Evolutionary conservation across 1,139 yeast species (phyloP), one percentile per base, ranked within the genome.

Genomic region (Geotrichum phurueaensis): DNA sequence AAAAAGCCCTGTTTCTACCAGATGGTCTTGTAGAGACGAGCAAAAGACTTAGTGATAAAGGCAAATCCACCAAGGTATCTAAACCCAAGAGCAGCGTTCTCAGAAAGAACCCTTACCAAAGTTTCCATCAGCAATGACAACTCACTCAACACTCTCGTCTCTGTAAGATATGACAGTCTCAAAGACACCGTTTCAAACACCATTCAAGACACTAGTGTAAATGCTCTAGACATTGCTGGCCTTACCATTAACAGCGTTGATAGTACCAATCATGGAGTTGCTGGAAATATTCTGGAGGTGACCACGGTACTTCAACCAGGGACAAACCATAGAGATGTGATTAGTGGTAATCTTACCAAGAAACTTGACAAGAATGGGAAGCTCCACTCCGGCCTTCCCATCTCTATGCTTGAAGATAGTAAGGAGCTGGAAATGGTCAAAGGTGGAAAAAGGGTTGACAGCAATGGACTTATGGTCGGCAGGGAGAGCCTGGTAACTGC

Each of bases 51-150:
- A 69, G 91, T 96, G 65, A 94, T 79, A 65, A 94, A 87, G 66
- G 91, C 83, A 60, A 87, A 78, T 63, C 98, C 99, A 65, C 97
- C 97, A 60, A 94, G 80, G 79, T 88, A 94, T 75, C 96, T 82
- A 64, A 99, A 99, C 51, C 95, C 89, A 71, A 94, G 79, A 5
- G 99, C 99, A 59, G 99, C 99, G 72, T 94, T 99, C 75, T 94
- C 99, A 81, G 27, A 99, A 97, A 60, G 97, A 90, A 66, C 99
- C 99, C 79, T 94, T 99, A 76, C 99, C 99, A 70, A 92, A 94
- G 78, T 94, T 94, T 73, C 94, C 97, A 73, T 92, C 99, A 58
- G 97, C 99, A 65, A 94, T 87, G 56, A 94, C 97, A 66, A 85
- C 82, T 99, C 99, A 94, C 75, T 81, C 84, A 76, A 86, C 80